Evolutionary conservation across 768 basidiomycete genomes (phyloP), one percentile per base, ranked within the genome.

Genomic region (Serendipita vermifera): DNA sequence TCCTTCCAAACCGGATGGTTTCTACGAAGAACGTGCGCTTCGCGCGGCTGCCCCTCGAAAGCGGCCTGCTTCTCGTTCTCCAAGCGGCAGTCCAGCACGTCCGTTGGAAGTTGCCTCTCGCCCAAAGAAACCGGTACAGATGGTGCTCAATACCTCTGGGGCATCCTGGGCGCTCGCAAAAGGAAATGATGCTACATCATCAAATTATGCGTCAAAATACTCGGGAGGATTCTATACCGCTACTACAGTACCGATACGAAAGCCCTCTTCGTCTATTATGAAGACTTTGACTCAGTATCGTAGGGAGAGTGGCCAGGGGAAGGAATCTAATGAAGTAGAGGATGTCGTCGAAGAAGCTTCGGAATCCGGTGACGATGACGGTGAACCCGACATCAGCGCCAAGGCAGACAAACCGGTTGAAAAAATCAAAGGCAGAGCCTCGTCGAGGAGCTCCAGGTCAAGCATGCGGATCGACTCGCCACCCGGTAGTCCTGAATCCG

Each of bases 251-350:
- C 54, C 55, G 31, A 59, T 17, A 29, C 31, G 54, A 36, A 59
- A 55, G 20, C 40, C 64, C 38, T 64, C 60, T 58, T 64, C 68
- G 58, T 70, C 64, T 31, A 66, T 85, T 54, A 71, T 76, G 55
- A 71, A 67, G 53, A 73, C 66, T 53, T 62, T 87, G 57, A 72
- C 68, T 39, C 73, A 68, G 9, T 86, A 81, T 68, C 75, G 81
- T 9, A 71, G 79, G 60, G 64, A 64, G 33, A 79, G 78, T 35
- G 74, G 72, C 59, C 72, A 70, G 39, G 24, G 62, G 17, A 58
- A 51, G 33, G 56, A 15, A 58, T 62, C 59, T 26, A 63, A 58
- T 15, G 61, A 15, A 43, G 60, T 53, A 38, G 62, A 41, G n/a
- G 57, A 54, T 15, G 63, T 59, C 9, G 63, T 62, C 6, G 62